phyloP scores from a whole-genome alignment of 345 rosid genomes.

The Sisymbrium altissimum region DNA sequence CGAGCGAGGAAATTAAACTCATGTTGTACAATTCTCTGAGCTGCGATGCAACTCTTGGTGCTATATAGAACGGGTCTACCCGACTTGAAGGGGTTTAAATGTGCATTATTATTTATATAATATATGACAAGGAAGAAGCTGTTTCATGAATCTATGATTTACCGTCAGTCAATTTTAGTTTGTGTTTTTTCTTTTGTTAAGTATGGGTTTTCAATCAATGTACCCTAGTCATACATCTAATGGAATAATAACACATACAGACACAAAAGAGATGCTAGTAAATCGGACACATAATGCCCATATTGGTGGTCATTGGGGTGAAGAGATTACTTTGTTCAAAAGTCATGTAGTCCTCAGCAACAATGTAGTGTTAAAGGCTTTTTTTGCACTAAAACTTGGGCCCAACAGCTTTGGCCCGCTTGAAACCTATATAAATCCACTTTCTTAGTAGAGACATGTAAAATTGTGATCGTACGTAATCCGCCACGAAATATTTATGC shows the following conservation, averaged over 20 bases:
- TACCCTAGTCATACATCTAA: neutral
- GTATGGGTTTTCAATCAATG: no score
- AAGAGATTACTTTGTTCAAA: neutral
- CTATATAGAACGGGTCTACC: neutral
- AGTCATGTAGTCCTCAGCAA: no score
- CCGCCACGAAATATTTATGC: no score
- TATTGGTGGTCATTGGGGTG: neutral
- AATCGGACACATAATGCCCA: neutral
- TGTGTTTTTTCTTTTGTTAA: no score
- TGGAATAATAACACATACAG: neutral
- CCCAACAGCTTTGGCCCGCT: no score
- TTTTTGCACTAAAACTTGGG: no score
- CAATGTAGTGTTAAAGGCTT: no score
- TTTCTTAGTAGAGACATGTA: no score
- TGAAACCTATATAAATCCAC: no score
- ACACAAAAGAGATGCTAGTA: neutral
- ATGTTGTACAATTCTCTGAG: constrained; percentile 84
- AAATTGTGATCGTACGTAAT: no score
- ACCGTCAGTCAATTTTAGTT: neutral
- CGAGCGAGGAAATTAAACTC: constrained; percentile 89
- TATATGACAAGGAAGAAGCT: neutral
- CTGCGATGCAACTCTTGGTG: neutral
- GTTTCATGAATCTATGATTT: neutral
- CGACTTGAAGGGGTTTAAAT: neutral
- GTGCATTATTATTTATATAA: neutral